Conservation (phyloP, 495 filamentous ascomycete genomes). For the Lasiosphaeria hispida region DNA sequence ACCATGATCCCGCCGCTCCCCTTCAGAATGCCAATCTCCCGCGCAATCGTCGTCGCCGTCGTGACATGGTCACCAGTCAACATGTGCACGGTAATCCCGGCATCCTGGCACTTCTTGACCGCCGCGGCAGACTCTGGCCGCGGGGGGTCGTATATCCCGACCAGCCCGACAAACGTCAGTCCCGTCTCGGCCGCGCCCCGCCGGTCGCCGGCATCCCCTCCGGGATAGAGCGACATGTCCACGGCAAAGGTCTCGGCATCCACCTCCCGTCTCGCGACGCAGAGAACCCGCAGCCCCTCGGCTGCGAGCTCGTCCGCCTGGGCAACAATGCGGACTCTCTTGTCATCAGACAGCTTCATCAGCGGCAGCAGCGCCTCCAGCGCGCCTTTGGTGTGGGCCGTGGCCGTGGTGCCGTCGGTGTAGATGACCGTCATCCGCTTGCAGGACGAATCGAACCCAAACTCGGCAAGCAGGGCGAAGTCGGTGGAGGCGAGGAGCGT, state of each 20-base stretch:
- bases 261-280: conserved; percentile 57
- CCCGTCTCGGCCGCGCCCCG: conserved; percentile 46
- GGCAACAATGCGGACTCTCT: conserved; percentile 55
- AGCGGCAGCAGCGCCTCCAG: conserved; percentile 73
- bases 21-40: conserved; percentile 69
- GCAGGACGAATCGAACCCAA: conserved; percentile 75
- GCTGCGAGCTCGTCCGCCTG: conserved; percentile 63
- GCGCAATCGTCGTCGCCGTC: conserved; percentile 72
- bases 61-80: conserved; percentile 76
- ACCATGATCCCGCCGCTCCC: conserved; percentile 55
- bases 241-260: conserved; percentile 2
- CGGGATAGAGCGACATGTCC: conserved; percentile 1
- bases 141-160: conserved; percentile 71
- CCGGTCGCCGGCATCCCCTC: conserved; percentile 8
- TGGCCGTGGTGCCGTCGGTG: conserved; percentile 29
- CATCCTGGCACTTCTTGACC: conserved; percentile 60
- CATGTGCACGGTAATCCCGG: conserved; percentile 78
- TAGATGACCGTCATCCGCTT: conserved; percentile 84
- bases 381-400: conserved; percentile 74
- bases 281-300: conserved; percentile 75
- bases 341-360: conserved; percentile 54
- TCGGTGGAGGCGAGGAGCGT: conserved; percentile 47
- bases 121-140: conserved; percentile 64
- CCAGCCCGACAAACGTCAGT: conserved; percentile 61
- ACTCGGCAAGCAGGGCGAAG: conserved; percentile 60